Evolutionary conservation across 169 alveolate genomes (phyloP).

Genomic region (Eimeria maxima): DNA sequence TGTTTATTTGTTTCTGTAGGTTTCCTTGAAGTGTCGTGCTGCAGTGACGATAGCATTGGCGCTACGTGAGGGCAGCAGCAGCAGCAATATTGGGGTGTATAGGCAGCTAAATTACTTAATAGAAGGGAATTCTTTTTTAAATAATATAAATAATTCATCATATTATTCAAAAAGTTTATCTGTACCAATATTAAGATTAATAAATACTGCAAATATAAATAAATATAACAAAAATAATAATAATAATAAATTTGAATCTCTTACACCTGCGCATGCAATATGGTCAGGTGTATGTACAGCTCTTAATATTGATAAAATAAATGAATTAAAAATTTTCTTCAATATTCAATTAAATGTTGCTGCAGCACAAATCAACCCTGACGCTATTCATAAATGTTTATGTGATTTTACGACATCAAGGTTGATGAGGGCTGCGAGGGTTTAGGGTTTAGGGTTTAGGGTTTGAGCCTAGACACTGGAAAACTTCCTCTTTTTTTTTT

Average conservation of each 20-base stretch:
- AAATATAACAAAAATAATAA: too few relatives aligned
- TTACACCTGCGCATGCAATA: not conserved
- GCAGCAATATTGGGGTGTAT: not conserved
- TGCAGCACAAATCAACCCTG: not conserved
- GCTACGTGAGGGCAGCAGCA: not conserved
- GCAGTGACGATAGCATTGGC: not conserved
- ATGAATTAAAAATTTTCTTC: too few relatives aligned
- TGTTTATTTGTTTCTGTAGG: not conserved
- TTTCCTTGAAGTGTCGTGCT: not conserved
- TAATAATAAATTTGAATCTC: too few relatives aligned
- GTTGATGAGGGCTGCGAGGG: not conserved
- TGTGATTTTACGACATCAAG: not conserved
- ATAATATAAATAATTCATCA: too few relatives aligned
- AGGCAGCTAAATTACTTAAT: not conserved
- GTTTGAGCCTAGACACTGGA: not conserved
- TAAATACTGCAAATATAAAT: too few relatives aligned
- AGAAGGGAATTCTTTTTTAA: too few relatives aligned
- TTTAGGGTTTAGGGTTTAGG: constrained; percentile 1
- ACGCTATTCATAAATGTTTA: not conserved
- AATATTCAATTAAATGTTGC: not conserved
- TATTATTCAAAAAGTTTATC: too few relatives aligned
- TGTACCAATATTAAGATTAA: too few relatives aligned
- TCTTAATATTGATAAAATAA: not conserved
- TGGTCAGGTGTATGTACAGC: not conserved
- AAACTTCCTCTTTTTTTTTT: not conserved